These are phyloP conservation scores for Rhododendron simsii DNA, from an alignment of 148 eudicot species.

Conservation along the genomic window DNA sequence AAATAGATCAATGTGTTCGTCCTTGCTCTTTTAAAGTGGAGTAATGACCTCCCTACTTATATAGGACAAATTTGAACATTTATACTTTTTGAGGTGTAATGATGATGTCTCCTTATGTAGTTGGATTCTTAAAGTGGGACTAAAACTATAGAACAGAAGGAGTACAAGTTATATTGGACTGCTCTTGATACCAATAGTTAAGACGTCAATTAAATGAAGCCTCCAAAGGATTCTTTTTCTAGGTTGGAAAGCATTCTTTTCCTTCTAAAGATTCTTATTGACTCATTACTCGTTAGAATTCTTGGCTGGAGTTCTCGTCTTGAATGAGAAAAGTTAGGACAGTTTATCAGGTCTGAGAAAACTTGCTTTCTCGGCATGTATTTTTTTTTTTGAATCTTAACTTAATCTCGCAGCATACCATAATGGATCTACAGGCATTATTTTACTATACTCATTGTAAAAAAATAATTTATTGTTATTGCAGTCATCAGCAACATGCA, in stretches of 20 bases:
- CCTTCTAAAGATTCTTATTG: neutral
- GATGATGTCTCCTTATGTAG: too few relatives aligned
- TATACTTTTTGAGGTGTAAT: too few relatives aligned
- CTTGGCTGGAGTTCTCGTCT: neutral
- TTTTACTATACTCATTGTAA: neutral
- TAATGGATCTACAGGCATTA: neutral
- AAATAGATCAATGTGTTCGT: too few relatives aligned
- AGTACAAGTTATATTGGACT: neutral
- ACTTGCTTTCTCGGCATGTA: neutral
- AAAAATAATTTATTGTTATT: constrained; percentile 8
- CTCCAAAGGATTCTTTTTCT: neutral
- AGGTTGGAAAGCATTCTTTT: neutral
- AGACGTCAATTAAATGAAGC: neutral
- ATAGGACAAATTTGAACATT: too few relatives aligned
- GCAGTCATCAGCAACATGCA: constrained; percentile 73
- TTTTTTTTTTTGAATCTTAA: neutral
- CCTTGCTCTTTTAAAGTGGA: too few relatives aligned
- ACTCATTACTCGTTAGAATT: neutral
- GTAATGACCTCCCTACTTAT: too few relatives aligned
- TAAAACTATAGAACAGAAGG: too few relatives aligned
- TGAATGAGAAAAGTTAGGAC: neutral
- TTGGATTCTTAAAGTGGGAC: too few relatives aligned
- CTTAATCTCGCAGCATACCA: neutral
- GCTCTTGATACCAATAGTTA: neutral
- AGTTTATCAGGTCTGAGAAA: neutral